Evolutionary conservation across 2,329 filamentous ascomycete species (phyloP).

Genomic region (Fusarium stilboides): DNA sequence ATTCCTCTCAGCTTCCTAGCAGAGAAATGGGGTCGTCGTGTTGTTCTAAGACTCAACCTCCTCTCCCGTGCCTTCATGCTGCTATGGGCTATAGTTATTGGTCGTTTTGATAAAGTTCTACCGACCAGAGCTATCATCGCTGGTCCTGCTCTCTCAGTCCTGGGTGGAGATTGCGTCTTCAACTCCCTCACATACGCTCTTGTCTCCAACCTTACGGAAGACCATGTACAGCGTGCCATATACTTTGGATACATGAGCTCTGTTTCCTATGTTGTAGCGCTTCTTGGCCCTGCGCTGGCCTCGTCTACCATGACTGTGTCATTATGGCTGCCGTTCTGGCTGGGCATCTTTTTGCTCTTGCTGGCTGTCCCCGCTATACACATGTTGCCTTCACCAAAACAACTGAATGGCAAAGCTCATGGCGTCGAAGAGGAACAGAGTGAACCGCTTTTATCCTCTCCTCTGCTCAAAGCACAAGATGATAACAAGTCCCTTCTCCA

Average conservation of each 20-base stretch:
- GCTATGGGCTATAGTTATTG: conserved; percentile 46
- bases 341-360: conserved; percentile 36
- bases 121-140: conserved; percentile 54
- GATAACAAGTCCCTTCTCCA: conserved; percentile 29
- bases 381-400: conserved; percentile 19
- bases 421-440: conserved; percentile 52
- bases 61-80: conserved; percentile 52
- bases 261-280: conserved; percentile 62
- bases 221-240: conserved; percentile 62
- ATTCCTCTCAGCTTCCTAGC: conserved; percentile 64
- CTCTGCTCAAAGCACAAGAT: conserved; percentile 56
- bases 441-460: conserved; percentile 58
- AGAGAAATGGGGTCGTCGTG: conserved; percentile 59
- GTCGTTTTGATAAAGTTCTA: conserved; percentile 36
- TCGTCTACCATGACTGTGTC: conserved; percentile 61
- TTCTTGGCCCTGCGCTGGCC: conserved; percentile 63
- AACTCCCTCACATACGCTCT: conserved; percentile 65
- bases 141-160: conserved; percentile 60
- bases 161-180: conserved; percentile 67
- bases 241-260: conserved; percentile 68
- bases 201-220: conserved; percentile 61
- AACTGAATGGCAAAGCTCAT: background rate
- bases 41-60: conserved; percentile 62
- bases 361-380: conserved; percentile 38
- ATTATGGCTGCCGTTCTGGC: conserved; percentile 61